Base-by-base conservation (phyloP, 768 basidiomycete species). In the Mycena vitilis region DNA sequence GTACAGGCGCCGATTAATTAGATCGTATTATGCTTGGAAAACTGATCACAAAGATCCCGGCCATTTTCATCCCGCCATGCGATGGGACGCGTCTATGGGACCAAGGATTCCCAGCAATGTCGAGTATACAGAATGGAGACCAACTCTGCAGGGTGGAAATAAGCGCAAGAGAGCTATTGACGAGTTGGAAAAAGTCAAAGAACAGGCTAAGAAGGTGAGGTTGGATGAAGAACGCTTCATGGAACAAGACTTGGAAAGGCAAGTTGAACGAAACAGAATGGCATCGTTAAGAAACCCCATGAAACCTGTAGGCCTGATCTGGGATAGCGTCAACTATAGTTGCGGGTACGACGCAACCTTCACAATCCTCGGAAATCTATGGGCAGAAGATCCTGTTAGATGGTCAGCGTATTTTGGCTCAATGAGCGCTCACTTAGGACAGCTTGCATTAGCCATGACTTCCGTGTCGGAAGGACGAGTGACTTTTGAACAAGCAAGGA, bases 311-410 rank as follows among this genome's bases (percentile, higher is more conserved):
- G 57, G 57, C 1, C 13, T 59, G 0, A 34, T 59, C 2, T 59
- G 57, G 57, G 57, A 59, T 16, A n/a, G 25, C 12, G 1, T 2
- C 6, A 36, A 47, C 15, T 59, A 34, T 2, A 59, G 57, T 18
- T 59, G 57, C 18, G 57, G 57, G 5, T 59, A 59, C 8, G 57
- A 59, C 18, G 40, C 57, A 3, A 34, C 52, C 1, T 36, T 53
- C 52, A 34, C 52, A 5, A 36, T 53, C 20, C 16, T 53, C 0
- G 30, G 30, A 0, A 36, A 53, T 16, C 12, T 51, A 4, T 51
- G 22, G 12, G 5, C 23, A 15, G 40, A 40, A 40, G 40, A 40
- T 15, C 40, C 40, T 1, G 40, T 11, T 4, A 4, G 44, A 16
- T 45, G 44, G 44, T 16, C 44, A 9, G 16, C 12, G 6, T 45